Evolutionary conservation across 2,329 filamentous ascomycete genomes (phyloP), one percentile per base, ranked within the genome.

Genomic region (Aspergillus thermomutatus): DNA sequence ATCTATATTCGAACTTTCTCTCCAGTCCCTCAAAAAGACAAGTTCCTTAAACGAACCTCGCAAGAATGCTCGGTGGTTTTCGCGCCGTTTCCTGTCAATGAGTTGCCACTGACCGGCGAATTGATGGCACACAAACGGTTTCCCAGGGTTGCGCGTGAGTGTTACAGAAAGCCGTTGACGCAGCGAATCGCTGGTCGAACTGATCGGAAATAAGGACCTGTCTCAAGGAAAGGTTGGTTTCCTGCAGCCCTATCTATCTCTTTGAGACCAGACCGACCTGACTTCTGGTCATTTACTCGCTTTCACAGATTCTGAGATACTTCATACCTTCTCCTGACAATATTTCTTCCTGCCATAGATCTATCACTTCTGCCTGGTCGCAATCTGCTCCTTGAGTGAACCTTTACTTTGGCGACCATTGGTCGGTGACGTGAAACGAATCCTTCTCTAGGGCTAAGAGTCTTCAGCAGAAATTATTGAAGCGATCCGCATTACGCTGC

Each of bases 41-140:
- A 31, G 28, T 50, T 31, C 19, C 31, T 28, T 11, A 40, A 50
- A 40, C 48, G 50, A 46, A 47, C 23, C 40, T 60, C 47, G 19
- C 49, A 57, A 64, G 52, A 55, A 64, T 64, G 64, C 53, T 50
- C 55, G 56, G 56, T 63, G 57, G 54, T 58, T 53, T 58, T 58
- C 58, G 53, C 57, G 49, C 54, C 52, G 51, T 52, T 57, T 54
- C 55, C 57, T 41, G 59, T 63, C 56, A 53, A 60, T 64, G 62
- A 62, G 26, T 62, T 64, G 60, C 60, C 60, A 58, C 56, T 58
- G 50, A 50, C 55, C 58, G 62, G 62, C 60, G 58, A 54, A 61
- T 63, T 63, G 54, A 64, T 65, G 62, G 58, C 58, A 59, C 61
- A 60, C 53, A 59, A 57, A 52, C 53, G 45, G 46, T 58, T 60